Evolutionary conservation across 2,329 filamentous ascomycete species (phyloP).

Genomic region (Sclerotinia subarctica): DNA sequence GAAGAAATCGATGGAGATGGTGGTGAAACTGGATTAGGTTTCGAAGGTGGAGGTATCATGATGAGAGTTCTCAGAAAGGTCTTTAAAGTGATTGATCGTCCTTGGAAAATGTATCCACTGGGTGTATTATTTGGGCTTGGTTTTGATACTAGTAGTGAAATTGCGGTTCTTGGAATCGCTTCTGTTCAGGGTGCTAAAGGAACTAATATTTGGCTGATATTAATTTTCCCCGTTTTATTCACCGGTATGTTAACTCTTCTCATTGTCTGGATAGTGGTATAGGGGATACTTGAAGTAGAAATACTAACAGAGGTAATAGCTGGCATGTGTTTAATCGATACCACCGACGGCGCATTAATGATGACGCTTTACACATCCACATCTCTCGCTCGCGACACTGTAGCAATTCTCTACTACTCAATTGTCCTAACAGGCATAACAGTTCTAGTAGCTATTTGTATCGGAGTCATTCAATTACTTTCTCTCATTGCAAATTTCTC

Average conservation of each 20-base stretch:
- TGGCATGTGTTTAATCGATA: slow-evolving; percentile 94
- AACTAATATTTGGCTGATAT: slow-evolving; percentile 88
- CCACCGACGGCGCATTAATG: slow-evolving; percentile 90
- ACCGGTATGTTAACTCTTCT: slow-evolving; percentile 54
- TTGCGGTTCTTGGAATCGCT: slow-evolving; percentile 86
- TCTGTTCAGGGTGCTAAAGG: slow-evolving; percentile 82
- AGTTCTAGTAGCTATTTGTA: slow-evolving; percentile 51
- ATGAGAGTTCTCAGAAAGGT: slow-evolving; percentile 68
- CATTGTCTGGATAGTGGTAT: no score
- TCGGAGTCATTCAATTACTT: slow-evolving; percentile 81
- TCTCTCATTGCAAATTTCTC: slow-evolving; percentile 75
- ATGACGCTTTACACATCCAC: slow-evolving; percentile 86
- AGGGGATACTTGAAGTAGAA: no score
- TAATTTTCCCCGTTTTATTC: slow-evolving; percentile 88
- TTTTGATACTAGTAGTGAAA: slow-evolving; percentile 93
- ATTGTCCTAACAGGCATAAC: slow-evolving; percentile 40
- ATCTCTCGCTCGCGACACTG: slow-evolving; percentile 70
- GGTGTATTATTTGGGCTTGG: slow-evolving; percentile 87
- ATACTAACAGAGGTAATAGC: slow-evolving; percentile 45
- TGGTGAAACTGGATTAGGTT: slow-evolving; percentile 49
- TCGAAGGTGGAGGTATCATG: slow-evolving; percentile 76
- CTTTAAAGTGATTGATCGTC: slow-evolving; percentile 69
- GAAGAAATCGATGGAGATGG: slow-evolving; percentile 31
- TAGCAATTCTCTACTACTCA: slow-evolving; percentile 94
- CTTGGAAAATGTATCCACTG: slow-evolving; percentile 96